A percentile compares a stretch with the other conserved stretches of the same genome.
Conservation (phyloP, 495 filamentous ascomycete species). For the Penicillium antarcticum region DNA sequence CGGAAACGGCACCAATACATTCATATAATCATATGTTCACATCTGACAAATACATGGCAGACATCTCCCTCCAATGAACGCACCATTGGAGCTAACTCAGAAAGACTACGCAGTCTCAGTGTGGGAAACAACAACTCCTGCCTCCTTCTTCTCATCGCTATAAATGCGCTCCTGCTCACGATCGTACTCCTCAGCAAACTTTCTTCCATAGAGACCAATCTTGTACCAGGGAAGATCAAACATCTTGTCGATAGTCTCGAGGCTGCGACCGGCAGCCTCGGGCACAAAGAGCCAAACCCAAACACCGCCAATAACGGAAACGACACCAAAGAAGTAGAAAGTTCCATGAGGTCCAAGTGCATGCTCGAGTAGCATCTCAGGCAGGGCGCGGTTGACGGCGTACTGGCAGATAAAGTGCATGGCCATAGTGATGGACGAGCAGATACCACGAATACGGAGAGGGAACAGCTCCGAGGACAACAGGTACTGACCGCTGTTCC, state of each 20-base stretch:
- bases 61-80: no score
- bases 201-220: conserved; percentile 47
- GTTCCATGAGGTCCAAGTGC: background rate
- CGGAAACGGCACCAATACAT: no score
- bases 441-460: conserved; percentile 9
- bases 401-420: conserved; percentile 63
- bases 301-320: conserved; percentile 45
- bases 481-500: conserved; percentile 17
- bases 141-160: background rate
- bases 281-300: conserved; percentile 47
- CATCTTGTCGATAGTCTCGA: conserved; percentile 50
- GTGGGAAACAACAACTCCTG: background rate
- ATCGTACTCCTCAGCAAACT: conserved; percentile 4
- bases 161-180: background rate
- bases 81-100: background rate
- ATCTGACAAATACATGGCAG: no score
- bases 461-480: conserved; percentile 12
- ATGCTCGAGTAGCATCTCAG: conserved; percentile 3
- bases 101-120: background rate
- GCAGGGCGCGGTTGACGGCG: conserved; percentile 14
- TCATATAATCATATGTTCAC: no score
- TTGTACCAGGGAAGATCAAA: conserved; percentile 58
- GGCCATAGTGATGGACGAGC: conserved; percentile 15
- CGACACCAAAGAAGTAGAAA: conserved; percentile 8
- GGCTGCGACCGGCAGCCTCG: conserved; percentile 17